Evolutionary conservation across 352 stramenopile genomes (phyloP).

Genomic region (Phytopythium helicoides): DNA sequence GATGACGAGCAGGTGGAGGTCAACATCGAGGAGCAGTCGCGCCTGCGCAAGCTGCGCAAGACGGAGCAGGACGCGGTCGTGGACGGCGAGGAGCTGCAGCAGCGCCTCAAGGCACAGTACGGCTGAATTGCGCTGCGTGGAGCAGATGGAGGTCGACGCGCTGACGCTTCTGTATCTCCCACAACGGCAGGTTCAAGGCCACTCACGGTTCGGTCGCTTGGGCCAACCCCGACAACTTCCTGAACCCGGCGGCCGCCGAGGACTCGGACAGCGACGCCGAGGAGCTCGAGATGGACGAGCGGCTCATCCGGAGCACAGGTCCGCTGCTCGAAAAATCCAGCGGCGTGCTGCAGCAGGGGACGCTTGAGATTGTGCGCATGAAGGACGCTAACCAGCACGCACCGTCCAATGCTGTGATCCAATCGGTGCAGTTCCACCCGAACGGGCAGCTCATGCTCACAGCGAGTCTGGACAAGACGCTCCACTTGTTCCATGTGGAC

Average conservation of each 20-base stretch:
- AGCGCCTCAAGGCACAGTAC: constrained; percentile 83
- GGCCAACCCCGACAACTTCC: constrained; percentile 73
- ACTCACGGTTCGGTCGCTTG: constrained; percentile 54
- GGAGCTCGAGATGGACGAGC: constrained; percentile 33
- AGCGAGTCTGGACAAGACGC: constrained; percentile 90
- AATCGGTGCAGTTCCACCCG: constrained; percentile 88
- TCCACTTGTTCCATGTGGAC: constrained; percentile 93
- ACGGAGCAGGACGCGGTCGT: constrained; percentile 66
- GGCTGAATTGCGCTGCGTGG: not conserved
- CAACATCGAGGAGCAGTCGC: constrained; percentile 61
- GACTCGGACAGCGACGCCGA: constrained; percentile 70
- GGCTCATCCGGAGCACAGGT: constrained; percentile 48
- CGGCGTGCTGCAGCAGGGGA: constrained; percentile 55
- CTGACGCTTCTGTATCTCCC: too few species aligned
- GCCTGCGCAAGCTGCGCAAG: constrained; percentile 83
- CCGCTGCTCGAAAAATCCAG: constrained; percentile 52
- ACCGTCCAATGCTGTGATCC: constrained; percentile 81
- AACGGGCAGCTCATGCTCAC: constrained; percentile 88
- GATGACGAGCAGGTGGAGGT: constrained; percentile 78
- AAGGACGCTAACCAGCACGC: constrained; percentile 92
- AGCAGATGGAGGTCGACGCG: too few species aligned
- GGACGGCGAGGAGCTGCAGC: constrained; percentile 69
- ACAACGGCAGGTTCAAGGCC: constrained; percentile 48
- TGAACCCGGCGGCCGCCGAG: constrained; percentile 23
- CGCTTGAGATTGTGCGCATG: constrained; percentile 71